Conservation (phyloP, 2,329 filamentous ascomycete genomes). For the Penicillium sp. region DNA sequence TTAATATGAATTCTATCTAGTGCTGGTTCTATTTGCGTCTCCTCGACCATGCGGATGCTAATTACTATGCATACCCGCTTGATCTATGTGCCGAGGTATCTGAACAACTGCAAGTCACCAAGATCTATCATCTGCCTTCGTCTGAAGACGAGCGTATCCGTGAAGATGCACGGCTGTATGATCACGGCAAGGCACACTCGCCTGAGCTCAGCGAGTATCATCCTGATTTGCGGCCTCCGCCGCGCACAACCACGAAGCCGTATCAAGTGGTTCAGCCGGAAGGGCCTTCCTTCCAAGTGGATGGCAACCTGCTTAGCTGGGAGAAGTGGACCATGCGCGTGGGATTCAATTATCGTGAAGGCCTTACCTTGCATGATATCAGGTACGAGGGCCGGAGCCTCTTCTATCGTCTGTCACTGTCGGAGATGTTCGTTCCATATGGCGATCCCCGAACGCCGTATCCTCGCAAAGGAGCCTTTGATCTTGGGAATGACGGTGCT, state of each 20-base stretch:
- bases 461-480: conserved; percentile 53
- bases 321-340: conserved; percentile 54
- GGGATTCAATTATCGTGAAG: conserved; percentile 55
- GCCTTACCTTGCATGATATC: conserved; percentile 50
- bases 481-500: conserved; percentile 52
- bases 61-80: conserved; percentile 65
- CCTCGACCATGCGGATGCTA: conserved; percentile 54
- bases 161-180: conserved; percentile 45
- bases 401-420: conserved; percentile 51
- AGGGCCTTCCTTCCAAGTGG: conserved; percentile 42
- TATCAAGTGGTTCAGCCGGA: conserved; percentile 46
- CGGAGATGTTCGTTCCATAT: conserved; percentile 56
- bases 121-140: conserved; percentile 57
- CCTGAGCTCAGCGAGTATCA: conserved; percentile 42
- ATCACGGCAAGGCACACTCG: conserved; percentile 46
- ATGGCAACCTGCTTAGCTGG: conserved; percentile 44
- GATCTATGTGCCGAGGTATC: conserved; percentile 61
- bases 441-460: conserved; percentile 51
- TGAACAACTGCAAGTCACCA: conserved; percentile 56
- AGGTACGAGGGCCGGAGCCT: conserved; percentile 47
- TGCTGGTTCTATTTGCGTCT: conserved; percentile 51
- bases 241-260: conserved; percentile 45
- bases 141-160: conserved; percentile 50
- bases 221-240: conserved; percentile 38
- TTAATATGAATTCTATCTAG: conserved; percentile 12